Evolutionary conservation across 75 land plant species (phyloP), one percentile per base, ranked within the genome.

Genomic region (Cryptomeria japonica): DNA sequence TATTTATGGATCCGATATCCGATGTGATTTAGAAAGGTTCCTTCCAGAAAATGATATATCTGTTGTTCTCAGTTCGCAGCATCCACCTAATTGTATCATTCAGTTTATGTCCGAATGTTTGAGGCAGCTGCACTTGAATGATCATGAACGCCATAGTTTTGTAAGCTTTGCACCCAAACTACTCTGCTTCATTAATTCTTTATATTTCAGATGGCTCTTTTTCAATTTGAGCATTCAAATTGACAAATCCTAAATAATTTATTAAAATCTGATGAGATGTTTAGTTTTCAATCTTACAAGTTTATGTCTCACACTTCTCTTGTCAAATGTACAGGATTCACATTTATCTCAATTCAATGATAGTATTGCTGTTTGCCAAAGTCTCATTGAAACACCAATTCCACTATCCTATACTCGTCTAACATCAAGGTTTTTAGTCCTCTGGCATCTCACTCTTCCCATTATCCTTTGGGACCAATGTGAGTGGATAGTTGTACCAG

Each of bases 401-500:
- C 99, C 99, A 53, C 91, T 98, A 39, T 95, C 99, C 3, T 98
- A 98, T 82, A 98, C 99, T 39, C 92, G 99, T 39, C 88, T 98
- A 88, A 98, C 99, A 37, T 98, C 99, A 78, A 94, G 99, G 70
- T 94, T 96, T 94, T 84, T 98, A 82, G 96, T 96, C 76, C 93
- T 96, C 34, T 98, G 99, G 99, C 98, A 98, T 89, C 87, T 97
- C 42, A 95, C 96, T 42, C 96, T 98, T 41, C 99, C 99, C 4
- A 85, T 98, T 84, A 94, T 95, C 80, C 92, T 98, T 5, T 98
- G 99, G 99, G 99, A 98, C 87, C 95, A 95, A 37, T 98, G 99
- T 87, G 87, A 93, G 42, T 97, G 97, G 98, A 92, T 98, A 73
- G 98, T 97, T 47, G 90, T 98, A 82, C 98, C 97, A 75, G 98